Evolutionary conservation across 208 protist genomes (phyloP), one percentile per base, ranked within the genome.

Genomic region (Trypanosoma grayi): DNA sequence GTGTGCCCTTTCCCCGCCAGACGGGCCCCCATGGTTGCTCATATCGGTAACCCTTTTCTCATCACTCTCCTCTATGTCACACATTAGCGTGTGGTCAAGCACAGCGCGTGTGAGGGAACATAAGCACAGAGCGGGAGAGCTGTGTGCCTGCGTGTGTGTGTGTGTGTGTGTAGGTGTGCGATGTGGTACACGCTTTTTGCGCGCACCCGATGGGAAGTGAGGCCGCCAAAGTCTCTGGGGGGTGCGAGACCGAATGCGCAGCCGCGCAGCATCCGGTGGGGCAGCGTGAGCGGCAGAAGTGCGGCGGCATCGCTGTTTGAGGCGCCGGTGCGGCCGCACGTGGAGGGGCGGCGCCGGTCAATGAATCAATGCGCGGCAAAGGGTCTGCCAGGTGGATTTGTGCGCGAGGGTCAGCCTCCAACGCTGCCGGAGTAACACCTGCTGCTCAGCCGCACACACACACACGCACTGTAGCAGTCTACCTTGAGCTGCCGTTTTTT

Each of bases 341-440:
- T 72, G 4, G 66, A 72, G 43, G 66, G 66, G 30, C 25, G 14
- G 22, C 57, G 51, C 24, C 66, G 66, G 13, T 72, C 66, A 4
- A 51, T 48, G 39, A 72, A 72, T 54, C 22, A 56, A 18, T 72
- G 66, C 30, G 48, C 4, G 13, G 16, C 66, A 5, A 72, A 60
- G 43, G 66, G 66, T 5, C 24, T 72, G 16, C 66, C 66, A 27
- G 18, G 40, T 33, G 66, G 66, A 24, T 72, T 72, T 54, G 66
- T 28, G 10, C 50, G 34, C 6, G 50, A 47, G 18, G 37, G 33
- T 9, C 20, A 55, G 3, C 45, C 40, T 22, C 56, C 47, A 44
- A 56, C 46, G 24, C 37, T 69, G 33, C 45, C 43, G 8, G 54
- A 67, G 48, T 69, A 69, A 33, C n/a, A 31, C 9, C 7, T 14